These are phyloP conservation scores for Penicillium corylophilum DNA, from an alignment of 2,329 filamentous ascomycete genomes.

Conservation along the genomic window DNA sequence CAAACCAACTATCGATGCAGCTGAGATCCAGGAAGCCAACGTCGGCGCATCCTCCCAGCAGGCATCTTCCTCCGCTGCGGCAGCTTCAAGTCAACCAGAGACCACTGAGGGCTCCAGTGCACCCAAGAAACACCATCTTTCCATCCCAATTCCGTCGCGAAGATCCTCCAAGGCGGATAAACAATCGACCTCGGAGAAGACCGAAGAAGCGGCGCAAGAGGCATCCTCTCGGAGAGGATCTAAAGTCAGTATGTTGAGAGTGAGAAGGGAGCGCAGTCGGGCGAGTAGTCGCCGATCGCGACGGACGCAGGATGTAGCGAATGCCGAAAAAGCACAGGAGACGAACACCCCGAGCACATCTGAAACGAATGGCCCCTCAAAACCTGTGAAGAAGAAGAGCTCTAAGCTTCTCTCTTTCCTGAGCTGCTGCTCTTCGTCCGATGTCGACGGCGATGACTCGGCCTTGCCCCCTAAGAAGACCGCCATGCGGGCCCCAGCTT, in stretches of 20 bases:
- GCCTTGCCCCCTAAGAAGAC: slow-evolving; percentile 48
- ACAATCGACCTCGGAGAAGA: slow-evolving; percentile 33
- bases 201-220: slow-evolving; percentile 34
- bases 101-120: slow-evolving; percentile 18
- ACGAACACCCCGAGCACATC: slow-evolving; percentile 26
- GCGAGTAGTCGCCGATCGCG: slow-evolving; percentile 56
- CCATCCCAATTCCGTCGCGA: slow-evolving; percentile 39
- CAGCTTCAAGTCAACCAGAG: slow-evolving; percentile 11
- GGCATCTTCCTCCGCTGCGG: slow-evolving; percentile 11
- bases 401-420: slow-evolving; percentile 47
- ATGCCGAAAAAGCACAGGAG: slow-evolving; percentile 33
- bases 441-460: slow-evolving; percentile 46
- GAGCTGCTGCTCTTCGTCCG: slow-evolving; percentile 49
- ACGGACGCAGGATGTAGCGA: slow-evolving; percentile 35
- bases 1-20: slow-evolving; percentile 23
- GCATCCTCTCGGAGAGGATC: slow-evolving; percentile 59
- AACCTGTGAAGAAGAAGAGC: slow-evolving; percentile 42
- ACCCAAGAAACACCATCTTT: slow-evolving; percentile 39
- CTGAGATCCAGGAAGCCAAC: slow-evolving; percentile 21
- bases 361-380: slow-evolving; percentile 33
- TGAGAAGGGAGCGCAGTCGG: slow-evolving; percentile 65
- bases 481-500: slow-evolving; percentile 38
- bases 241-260: slow-evolving; percentile 64
- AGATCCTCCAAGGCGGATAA: slow-evolving; percentile 40
- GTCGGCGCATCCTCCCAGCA: slow-evolving; percentile 19